These are phyloP conservation scores for Curvularia spicifera DNA, from an alignment of 2,329 filamentous ascomycete species.

Conservation along the genomic window DNA sequence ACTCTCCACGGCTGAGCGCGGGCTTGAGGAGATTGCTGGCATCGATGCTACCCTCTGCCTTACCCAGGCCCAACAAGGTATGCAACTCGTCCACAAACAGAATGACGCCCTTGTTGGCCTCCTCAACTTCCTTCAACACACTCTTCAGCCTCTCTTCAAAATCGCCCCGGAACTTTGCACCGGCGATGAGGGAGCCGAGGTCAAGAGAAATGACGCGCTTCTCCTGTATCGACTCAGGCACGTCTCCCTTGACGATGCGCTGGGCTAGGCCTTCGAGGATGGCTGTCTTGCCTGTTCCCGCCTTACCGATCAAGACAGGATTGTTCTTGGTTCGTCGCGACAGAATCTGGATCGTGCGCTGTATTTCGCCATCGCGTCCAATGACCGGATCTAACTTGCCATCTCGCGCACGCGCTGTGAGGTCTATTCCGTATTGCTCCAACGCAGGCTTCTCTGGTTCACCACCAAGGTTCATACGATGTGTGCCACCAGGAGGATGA, in stretches of 20 bases:
- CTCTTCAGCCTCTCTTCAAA: constrained; percentile 94
- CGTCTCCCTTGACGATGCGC: constrained; percentile 88
- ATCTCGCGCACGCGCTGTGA: constrained; percentile 82
- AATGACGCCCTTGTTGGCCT: constrained; percentile 87
- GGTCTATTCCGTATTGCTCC: constrained; percentile 88
- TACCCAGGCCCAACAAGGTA: constrained; percentile 87
- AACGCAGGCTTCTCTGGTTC: constrained; percentile 82
- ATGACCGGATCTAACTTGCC: constrained; percentile 97
- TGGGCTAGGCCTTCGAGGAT: constrained; percentile 89
- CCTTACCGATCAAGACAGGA: constrained; percentile 88
- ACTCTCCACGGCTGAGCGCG: constrained; percentile 86
- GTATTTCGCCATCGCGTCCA: constrained; percentile 88
- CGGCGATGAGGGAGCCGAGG: constrained; percentile 89
- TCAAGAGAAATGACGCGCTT: constrained; percentile 89
- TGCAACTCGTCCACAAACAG: constrained; percentile 96
- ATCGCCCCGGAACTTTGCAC: constrained; percentile 93
- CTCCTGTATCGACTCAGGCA: constrained; percentile 94
- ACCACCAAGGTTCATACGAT: constrained; percentile 87
- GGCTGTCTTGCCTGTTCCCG: constrained; percentile 92
- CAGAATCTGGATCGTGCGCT: constrained; percentile 91
- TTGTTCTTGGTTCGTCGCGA: constrained; percentile 95
- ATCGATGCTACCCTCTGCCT: constrained; percentile 95
- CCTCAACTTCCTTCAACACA: constrained; percentile 87
- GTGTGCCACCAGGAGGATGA: constrained; percentile 88
- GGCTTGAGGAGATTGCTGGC: constrained; percentile 95